Percentiles rank a stretch among this genome's conserved stretches.
Evolutionary conservation across 495 filamentous ascomycete genomes (phyloP).

Genomic region (Neurospora terricola): DNA sequence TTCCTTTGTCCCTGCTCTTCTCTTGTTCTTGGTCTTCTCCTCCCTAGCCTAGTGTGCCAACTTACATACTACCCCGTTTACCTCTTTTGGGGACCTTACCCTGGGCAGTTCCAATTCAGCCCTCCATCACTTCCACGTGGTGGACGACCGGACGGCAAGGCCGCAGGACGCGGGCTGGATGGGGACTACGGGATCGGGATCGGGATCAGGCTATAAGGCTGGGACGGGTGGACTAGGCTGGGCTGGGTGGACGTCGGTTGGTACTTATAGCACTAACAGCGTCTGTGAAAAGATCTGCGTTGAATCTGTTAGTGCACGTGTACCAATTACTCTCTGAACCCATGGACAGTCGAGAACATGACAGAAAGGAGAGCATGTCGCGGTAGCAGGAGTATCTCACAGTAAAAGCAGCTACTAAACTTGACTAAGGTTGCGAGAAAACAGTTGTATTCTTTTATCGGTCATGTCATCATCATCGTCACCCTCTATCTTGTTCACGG

Average conservation of each 20-base stretch:
- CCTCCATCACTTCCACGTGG: no score
- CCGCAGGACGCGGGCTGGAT: background rate
- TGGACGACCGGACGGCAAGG: no score
- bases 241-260: background rate
- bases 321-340: background rate
- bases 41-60: background rate
- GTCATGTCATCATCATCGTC: background rate
- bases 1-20: background rate
- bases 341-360: background rate
- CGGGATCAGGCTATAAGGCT: background rate
- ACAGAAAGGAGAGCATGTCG: background rate
- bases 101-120: background rate
- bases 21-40: background rate
- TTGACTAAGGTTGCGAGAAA: background rate
- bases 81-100: background rate
- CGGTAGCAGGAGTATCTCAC: background rate
- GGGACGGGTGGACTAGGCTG: background rate
- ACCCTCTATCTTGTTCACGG: slow-evolving; percentile 33
- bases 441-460: background rate
- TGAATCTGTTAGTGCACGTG: background rate
- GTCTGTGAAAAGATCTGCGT: background rate
- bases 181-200: background rate
- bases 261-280: background rate
- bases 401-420: background rate
- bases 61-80: background rate